Base-by-base conservation (phyloP, 768 basidiomycete species). In the Suillus discolor region DNA sequence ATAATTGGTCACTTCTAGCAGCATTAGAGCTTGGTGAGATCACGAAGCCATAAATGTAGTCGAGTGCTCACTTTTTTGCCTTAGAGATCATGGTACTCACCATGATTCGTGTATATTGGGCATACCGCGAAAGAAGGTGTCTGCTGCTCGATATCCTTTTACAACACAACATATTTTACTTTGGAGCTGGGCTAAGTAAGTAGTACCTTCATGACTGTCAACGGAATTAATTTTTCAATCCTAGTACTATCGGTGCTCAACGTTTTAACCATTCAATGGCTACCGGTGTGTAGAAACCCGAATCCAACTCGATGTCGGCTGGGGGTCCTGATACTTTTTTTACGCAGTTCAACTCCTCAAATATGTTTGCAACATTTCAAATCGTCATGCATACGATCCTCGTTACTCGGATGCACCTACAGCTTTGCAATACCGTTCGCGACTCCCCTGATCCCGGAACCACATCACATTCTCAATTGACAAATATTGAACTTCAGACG, bases 111-210 rank as follows among this genome's bases (percentile, higher is more conserved):
- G 54, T 55, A 36, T 55, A 55, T 55, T 36, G 20, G 20, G 20
- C 31, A 36, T 55, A 36, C 20, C 54, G 54, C 12, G 54, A 55
- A 36, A n/a, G 34, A n/a, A 5, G 3, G 12, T 55, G 6, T 55
- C 20, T 7, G 11, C 20, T 55, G 12, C 34, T 55, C 34, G 18
- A 55, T 36, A 55, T 55, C 34, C 54, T 55, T 34, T 12, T 55
- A 13, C 54, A 55, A 11, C 54, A 55, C 54, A 36, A n/a, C 20
- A 55, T 55, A 7, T 55, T 55, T 36, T 55, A 55, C 54, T 55
- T 55, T 12, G 54, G 5, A n/a, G 36, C 34, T n/a, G 54, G 54
- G 20, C 12, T 55, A n/a, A 13, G 54, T 11, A 55, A 55, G 54
- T 55, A 36, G n/a, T 34, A 36, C 34, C 4, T 34, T 55, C 5